Percentiles rank a stretch among this genome's conserved stretches.
Conservation (phyloP, 2,329 filamentous ascomycete species). For the Xylaria polymorpha region DNA sequence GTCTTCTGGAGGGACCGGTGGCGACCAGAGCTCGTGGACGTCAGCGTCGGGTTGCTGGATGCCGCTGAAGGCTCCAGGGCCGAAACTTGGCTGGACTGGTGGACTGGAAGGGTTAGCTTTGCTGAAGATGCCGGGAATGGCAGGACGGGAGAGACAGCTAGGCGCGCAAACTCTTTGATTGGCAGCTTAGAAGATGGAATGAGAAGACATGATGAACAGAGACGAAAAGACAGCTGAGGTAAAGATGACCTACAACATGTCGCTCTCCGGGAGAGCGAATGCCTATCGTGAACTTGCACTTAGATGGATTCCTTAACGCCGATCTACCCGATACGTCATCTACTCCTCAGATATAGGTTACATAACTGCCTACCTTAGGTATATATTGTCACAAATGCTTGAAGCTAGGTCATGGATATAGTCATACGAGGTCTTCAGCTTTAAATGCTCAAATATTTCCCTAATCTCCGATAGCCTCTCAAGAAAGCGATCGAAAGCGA, state of each 20-base stretch:
- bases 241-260: background rate
- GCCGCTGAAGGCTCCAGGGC: slow-evolving; percentile 64
- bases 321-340: too few relatives aligned
- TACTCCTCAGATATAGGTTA: too few relatives aligned
- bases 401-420: too few relatives aligned
- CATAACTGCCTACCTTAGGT: too few relatives aligned
- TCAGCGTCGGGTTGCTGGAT: slow-evolving; percentile 70
- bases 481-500: too few relatives aligned
- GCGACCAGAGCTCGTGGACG: slow-evolving; percentile 68
- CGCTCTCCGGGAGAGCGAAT: background rate
- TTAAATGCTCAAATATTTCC: too few relatives aligned
- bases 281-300: background rate
- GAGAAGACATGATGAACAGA: background rate
- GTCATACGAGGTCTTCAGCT: too few relatives aligned
- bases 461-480: too few relatives aligned
- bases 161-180: slow-evolving; percentile 48
- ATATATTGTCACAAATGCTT: too few relatives aligned
- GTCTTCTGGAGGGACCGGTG: slow-evolving; percentile 70
- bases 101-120: slow-evolving; percentile 67
- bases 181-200: slow-evolving; percentile 43
- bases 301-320: background rate
- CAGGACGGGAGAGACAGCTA: slow-evolving; percentile 46
- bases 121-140: slow-evolving; percentile 60
- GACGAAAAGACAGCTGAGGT: background rate
- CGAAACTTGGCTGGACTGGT: slow-evolving; percentile 72